Base-by-base conservation (phyloP, 192 early-diverging fungal species). In the Gorgonomyces haynaldii region DNA sequence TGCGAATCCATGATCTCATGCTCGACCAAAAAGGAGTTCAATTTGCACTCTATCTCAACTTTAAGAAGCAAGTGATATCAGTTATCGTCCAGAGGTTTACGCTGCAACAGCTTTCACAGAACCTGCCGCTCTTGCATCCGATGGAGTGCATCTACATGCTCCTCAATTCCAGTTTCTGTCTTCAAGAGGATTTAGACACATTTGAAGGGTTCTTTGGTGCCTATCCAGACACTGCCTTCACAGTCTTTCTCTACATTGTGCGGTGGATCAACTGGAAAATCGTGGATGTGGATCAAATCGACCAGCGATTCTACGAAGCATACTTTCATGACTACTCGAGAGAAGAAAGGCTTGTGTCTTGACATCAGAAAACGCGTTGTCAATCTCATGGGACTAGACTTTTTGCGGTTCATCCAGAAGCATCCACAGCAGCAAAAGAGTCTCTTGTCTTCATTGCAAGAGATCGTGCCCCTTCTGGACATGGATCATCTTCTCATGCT, bases 241-340 rank as follows among this genome's bases (percentile, higher is more conserved):
- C 37, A 0, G 16, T 52, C 15, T 52, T 52, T 52, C 22, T 12
- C 16, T 52, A 52, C 26, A 52, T 52, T 41, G n/a, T 34, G 4
- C 37, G 21, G 28, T 52, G 50, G 50, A 52, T 26, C n/a, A 37
- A 52, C 23, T 52, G 35, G 19, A 52, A 52, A 22, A 21, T 48
- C 1, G 20, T n/a, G n/a, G 37, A 40, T 29, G 4, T 9, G 2
- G 37, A 22, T 7, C 15, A 40, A 7, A 7, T 9, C 10, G 38
- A 52, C 4, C 27, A 38, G 25, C 26, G 17, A 2, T 38, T 27
- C 25, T 52, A 52, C 26, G 36, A 39, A 28, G 34, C 50, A 2
- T 52, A 41, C 19, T 52, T 52, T 21, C 12, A 52, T 29, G 50
- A 52, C 26, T 52, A 52, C 17, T 38, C 37, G 12, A 4, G 50